Base-by-base conservation (phyloP, 805 yeast species). In the Lachancea mirantina region DNA sequence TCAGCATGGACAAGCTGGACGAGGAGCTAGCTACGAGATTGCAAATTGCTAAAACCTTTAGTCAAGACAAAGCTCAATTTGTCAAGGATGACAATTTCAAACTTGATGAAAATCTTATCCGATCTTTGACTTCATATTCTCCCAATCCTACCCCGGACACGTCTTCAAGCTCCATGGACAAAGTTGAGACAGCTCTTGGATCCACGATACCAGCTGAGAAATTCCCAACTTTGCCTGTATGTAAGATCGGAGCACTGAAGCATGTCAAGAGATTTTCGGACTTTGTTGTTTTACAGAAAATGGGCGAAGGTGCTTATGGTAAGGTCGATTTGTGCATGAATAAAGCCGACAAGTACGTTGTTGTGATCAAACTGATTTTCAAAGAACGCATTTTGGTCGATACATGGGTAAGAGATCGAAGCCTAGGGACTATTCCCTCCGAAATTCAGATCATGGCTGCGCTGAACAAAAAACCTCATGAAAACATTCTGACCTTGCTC, bases 221-320 rank as follows among this genome's bases (percentile, higher is more conserved):
- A 2, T 37, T 39, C 5, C 24, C 28, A 5, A 35, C 41, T 18
- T 45, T 38, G 8, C 58, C 61, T 1, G 49, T 39, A 40, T 39
- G 39, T 27, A 53, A 61, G 23, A 71, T 79, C 40, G 96, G 96
- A 2, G 62, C 68, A 5, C 64, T 66, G 35, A 72, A 92, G 48
- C 70, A 95, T 34, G 76, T 70, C 14, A 84, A 84, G 52, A 73
- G 75, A 39, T 70, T 84, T 41, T 55, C 68, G 0, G 95, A 87
- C 52, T 92, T 84, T 47, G 58, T 62, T 1, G 70, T 83, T 1
- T 28, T 85, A 26, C 81, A 83, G 52, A 74, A 77, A 41, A 74
- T 92, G 76, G 98, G 98, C 1, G 89, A 83, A 55, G 98, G 98
- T 23, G 96, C 97, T 0, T 92, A 92, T 51, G 98, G 98, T 8